These are phyloP conservation scores for Aspergillus eucalypticola DNA, from an alignment of 2,329 filamentous ascomycete genomes.

Conservation along the genomic window DNA sequence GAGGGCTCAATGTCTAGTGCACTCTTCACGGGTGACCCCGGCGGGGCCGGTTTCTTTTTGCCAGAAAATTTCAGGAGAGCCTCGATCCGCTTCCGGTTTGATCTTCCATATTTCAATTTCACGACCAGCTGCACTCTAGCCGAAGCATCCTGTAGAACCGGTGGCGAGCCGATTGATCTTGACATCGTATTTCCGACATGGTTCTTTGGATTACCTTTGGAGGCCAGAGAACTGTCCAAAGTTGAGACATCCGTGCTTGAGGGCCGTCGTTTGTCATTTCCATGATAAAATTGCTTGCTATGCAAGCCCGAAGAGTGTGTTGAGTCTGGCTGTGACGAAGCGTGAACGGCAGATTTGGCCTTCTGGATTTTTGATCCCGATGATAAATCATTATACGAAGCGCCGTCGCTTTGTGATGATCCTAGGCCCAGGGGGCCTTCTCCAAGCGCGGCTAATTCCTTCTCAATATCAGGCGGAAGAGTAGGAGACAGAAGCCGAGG, in stretches of 20 bases:
- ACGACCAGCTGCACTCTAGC: constrained; percentile 44
- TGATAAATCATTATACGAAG: constrained; percentile 19
- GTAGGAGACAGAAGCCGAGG: constrained; percentile 60
- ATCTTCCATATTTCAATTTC: constrained; percentile 54
- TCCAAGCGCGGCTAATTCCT: constrained; percentile 50
- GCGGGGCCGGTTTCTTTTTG: constrained; percentile 34
- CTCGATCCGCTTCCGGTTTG: constrained; percentile 51
- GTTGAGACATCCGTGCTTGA: constrained; percentile 10
- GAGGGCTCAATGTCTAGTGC: constrained; percentile 24
- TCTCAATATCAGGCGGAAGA: constrained; percentile 57
- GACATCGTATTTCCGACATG: constrained; percentile 8
- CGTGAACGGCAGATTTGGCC: constrained; percentile 15
- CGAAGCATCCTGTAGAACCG: constrained; percentile 4
- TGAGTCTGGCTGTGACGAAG: constrained; percentile 21
- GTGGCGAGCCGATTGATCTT: constrained; percentile 12
- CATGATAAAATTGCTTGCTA: constrained; percentile 13
- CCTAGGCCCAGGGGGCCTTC: constrained; percentile 32
- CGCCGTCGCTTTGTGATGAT: constrained; percentile 19
- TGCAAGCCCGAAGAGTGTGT: constrained; percentile 14
- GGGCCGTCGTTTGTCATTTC: constrained; percentile 15
- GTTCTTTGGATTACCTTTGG: constrained; percentile 8
- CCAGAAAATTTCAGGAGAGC: constrained; percentile 46
- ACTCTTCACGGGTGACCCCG: constrained; percentile 28
- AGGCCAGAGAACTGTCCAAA: constrained; percentile 9
- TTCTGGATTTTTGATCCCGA: constrained; percentile 23